These are phyloP conservation scores for Canavalia ensiformis DNA, from an alignment of 306 rosid species.

Conservation along the genomic window DNA sequence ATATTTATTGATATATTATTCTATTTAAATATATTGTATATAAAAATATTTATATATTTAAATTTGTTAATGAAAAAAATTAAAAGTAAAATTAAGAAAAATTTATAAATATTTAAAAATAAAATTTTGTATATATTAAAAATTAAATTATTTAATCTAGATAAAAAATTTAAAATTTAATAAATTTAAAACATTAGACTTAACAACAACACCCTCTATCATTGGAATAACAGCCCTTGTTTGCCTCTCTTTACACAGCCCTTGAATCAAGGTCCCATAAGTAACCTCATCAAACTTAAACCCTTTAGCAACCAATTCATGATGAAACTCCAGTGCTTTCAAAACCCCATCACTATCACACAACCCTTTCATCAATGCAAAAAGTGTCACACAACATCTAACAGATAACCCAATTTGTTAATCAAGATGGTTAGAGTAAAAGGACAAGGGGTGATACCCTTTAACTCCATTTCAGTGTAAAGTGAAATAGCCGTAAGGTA, in stretches of 20 bases:
- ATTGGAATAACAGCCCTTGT: background rate
- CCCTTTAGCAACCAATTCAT: background rate
- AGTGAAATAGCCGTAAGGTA: background rate
- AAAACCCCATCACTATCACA: background rate
- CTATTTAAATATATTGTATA: no score
- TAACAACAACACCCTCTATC: background rate
- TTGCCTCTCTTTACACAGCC: constrained; percentile 18
- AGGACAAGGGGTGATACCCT: background rate
- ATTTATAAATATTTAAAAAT: no score
- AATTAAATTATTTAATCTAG: no score
- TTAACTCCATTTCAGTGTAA: background rate
- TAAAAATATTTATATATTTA: no score
- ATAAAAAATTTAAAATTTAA: no score
- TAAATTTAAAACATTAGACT: background rate
- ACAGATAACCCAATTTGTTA: constrained; percentile 16
- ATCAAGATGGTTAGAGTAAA: background rate
- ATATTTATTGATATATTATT: no score
- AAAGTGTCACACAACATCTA: background rate
- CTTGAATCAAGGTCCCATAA: constrained; percentile 3
- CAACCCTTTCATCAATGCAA: background rate
- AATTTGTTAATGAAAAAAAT: no score
- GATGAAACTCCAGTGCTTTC: background rate
- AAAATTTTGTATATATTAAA: no score
- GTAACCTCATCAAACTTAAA: background rate
- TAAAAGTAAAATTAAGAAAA: no score